Conservation (phyloP, 2,329 filamentous ascomycete genomes). For the Zasmidium cellare region DNA sequence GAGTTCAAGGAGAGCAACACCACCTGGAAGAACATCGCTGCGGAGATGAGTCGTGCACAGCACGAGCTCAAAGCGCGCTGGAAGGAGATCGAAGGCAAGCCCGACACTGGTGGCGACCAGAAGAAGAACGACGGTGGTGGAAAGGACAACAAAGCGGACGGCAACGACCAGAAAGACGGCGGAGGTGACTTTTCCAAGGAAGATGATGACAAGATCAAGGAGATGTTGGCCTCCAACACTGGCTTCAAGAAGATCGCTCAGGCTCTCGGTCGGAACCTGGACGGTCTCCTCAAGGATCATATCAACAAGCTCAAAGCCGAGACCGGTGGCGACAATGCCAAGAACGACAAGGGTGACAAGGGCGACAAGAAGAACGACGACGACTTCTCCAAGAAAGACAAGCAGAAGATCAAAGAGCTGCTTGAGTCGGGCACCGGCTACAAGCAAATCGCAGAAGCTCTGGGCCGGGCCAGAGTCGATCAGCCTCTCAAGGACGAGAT, state of each 20-base stretch:
- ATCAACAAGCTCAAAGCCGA: constrained; percentile 38
- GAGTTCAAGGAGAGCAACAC: constrained; percentile 14
- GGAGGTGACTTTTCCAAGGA: constrained; percentile 31
- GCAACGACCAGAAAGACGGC: neutral
- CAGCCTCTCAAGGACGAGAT: constrained; percentile 3
- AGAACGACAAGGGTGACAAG: constrained; percentile 6
- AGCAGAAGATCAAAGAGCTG: constrained; percentile 21
- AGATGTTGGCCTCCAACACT: constrained; percentile 34
- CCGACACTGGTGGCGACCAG: neutral
- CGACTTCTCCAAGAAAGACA: constrained; percentile 19
- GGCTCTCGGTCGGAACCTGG: constrained; percentile 30
- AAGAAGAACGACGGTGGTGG: constrained; percentile 5
- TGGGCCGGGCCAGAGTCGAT: constrained; percentile 9
- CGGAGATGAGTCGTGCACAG: constrained; percentile 9
- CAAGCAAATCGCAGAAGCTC: constrained; percentile 12
- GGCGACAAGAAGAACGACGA: constrained; percentile 10
- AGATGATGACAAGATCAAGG: constrained; percentile 42
- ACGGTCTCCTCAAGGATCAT: constrained; percentile 24
- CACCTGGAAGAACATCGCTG: constrained; percentile 16
- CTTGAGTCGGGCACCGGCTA: neutral
- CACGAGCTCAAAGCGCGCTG: constrained; percentile 11
- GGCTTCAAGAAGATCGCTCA: constrained; percentile 35
- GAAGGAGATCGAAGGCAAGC: constrained; percentile 16
- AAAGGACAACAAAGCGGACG: constrained; percentile 4
- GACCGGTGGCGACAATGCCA: constrained; percentile 1